Percentiles rank a stretch among this genome's conserved stretches.
These are phyloP conservation scores for Kondoa subrosea DNA, from an alignment of 768 basidiomycete species.

Conservation along the genomic window DNA sequence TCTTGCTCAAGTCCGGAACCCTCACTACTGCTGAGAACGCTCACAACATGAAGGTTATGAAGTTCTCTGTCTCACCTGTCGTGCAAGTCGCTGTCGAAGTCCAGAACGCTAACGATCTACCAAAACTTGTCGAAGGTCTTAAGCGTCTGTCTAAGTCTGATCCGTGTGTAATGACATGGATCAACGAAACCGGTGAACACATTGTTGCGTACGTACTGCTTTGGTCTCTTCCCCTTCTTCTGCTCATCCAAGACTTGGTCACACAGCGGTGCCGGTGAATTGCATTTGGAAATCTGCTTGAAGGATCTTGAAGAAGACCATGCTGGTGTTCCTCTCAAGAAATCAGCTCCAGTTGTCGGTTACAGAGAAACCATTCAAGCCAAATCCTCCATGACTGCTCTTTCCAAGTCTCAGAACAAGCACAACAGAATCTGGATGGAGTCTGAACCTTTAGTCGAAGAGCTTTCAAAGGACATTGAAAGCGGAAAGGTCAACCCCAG, in stretches of 20 bases:
- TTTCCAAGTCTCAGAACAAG: slow-evolving; percentile 99
- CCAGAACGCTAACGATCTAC: slow-evolving; percentile 97
- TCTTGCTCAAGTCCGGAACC: slow-evolving; percentile 98
- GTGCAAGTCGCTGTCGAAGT: slow-evolving; percentile 98
- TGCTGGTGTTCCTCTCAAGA: slow-evolving; percentile 96
- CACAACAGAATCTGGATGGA: slow-evolving; percentile 96
- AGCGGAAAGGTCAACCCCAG: slow-evolving; percentile 63
- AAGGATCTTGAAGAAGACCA: slow-evolving; percentile 99
- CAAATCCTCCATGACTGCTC: slow-evolving; percentile 84
- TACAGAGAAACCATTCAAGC: slow-evolving; percentile 95
- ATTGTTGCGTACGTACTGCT: slow-evolving; percentile 51
- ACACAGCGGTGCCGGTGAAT: slow-evolving; percentile 69
- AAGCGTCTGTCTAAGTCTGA: slow-evolving; percentile 99
- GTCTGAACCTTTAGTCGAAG: slow-evolving; percentile 84
- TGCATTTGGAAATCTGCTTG: slow-evolving; percentile 98
- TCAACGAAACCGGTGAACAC: slow-evolving; percentile 81
- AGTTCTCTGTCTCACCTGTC: slow-evolving; percentile 71
- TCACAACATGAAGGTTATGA: slow-evolving; percentile 99
- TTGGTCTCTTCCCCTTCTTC: background rate
- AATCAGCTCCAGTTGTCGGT: slow-evolving; percentile 80
- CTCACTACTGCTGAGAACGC: slow-evolving; percentile 95
- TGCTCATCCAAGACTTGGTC: background rate
- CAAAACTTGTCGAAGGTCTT: slow-evolving; percentile 98
- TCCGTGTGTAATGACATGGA: slow-evolving; percentile 95
- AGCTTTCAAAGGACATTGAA: slow-evolving; percentile 85